Conservation (phyloP, 441 rosid genomes). For the Gossypium schwendimanii region DNA sequence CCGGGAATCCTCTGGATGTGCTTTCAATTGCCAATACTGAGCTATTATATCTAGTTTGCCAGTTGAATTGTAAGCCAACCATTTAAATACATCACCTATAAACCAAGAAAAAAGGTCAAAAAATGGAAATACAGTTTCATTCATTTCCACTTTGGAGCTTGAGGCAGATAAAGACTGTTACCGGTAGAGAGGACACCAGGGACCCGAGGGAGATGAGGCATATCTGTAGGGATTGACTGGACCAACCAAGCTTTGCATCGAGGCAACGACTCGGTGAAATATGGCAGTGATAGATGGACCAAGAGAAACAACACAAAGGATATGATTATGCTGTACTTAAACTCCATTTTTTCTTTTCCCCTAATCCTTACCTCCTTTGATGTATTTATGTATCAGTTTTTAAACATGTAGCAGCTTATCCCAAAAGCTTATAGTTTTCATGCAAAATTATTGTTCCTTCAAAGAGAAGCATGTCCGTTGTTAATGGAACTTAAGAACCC, state of each 20-base stretch:
- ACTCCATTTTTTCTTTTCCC: conserved; percentile 14
- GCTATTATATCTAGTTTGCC: conserved; percentile 64
- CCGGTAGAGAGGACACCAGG: conserved; percentile 78
- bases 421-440: not conserved
- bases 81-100: conserved; percentile 67
- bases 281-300: conserved; percentile 19
- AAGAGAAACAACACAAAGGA: conserved; percentile 20
- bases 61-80: conserved; percentile 77
- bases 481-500: not conserved
- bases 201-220: conserved; percentile 63
- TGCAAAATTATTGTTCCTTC: conserved; percentile 2
- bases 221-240: conserved; percentile 87
- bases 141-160: not conserved
- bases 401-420: not conserved
- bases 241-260: conserved; percentile 83
- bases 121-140: not conserved
- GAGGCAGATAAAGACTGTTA: conserved; percentile 11
- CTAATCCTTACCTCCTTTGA: not conserved
- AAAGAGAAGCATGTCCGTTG: conserved; percentile 1
- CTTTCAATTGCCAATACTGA: conserved; percentile 76
- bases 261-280: conserved; percentile 16
- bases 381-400: not conserved
- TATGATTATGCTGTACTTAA: conserved; percentile 5
- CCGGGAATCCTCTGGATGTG: conserved; percentile 55
- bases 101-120: not conserved